Conservation (phyloP, 768 basidiomycete genomes). For the Trametes cingulata region DNA sequence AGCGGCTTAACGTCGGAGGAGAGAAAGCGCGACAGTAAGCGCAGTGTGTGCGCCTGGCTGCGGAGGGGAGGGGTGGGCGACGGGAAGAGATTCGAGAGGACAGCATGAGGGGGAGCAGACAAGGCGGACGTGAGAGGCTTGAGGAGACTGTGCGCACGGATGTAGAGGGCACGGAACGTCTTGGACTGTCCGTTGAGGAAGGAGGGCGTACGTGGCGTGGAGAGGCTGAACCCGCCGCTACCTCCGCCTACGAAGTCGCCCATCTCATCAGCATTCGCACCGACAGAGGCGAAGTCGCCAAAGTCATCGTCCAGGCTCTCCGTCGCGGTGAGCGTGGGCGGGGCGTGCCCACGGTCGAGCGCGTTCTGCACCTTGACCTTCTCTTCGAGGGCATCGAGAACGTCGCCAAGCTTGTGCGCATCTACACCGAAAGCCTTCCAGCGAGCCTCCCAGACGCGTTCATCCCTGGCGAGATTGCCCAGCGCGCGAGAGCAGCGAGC, state of each 20-base stretch:
- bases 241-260: slow-evolving; percentile 48
- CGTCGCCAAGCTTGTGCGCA: slow-evolving; percentile 40
- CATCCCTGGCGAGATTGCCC: slow-evolving; percentile 63
- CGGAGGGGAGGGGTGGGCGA: slow-evolving; percentile 39
- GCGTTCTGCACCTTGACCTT: slow-evolving; percentile 41
- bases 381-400: slow-evolving; percentile 63
- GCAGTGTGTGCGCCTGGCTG: slow-evolving; percentile 67
- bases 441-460: slow-evolving; percentile 74
- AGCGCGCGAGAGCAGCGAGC: slow-evolving; percentile 66
- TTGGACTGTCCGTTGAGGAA: slow-evolving; percentile 33
- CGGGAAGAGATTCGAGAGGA: slow-evolving; percentile 55
- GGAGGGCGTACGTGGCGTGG: slow-evolving; percentile 31
- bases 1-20: slow-evolving; percentile 72
- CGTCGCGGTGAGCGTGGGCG: slow-evolving; percentile 57
- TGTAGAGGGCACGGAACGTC: slow-evolving; percentile 57
- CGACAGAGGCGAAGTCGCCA: slow-evolving; percentile 73
- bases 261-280: slow-evolving; percentile 43
- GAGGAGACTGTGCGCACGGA: slow-evolving; percentile 64
- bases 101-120: slow-evolving; percentile 61
- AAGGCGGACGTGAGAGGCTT: slow-evolving; percentile 60
- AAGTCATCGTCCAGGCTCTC: slow-evolving; percentile 80
- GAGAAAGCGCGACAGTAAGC: slow-evolving; percentile 73
- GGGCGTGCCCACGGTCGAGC: slow-evolving; percentile 45
- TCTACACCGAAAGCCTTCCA: slow-evolving; percentile 65
- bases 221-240: slow-evolving; percentile 29